Conservation (phyloP, 2,329 filamentous ascomycete species). For the Verticillium dahliae region DNA sequence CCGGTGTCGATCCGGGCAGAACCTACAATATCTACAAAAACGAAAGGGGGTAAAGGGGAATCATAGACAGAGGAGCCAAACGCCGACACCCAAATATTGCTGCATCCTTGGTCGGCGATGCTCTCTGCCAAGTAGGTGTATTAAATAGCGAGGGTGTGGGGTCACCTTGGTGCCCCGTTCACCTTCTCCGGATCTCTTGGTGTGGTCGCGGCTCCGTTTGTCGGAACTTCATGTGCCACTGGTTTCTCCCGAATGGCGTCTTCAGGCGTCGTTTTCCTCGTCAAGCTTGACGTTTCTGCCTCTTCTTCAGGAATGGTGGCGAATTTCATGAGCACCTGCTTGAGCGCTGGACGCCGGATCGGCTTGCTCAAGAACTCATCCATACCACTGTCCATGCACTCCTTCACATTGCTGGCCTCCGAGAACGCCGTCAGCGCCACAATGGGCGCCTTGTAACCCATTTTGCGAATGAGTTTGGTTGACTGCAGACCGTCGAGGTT, state of each 20-base stretch:
- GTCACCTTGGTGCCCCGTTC: neutral
- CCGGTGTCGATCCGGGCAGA: neutral
- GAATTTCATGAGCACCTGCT: constrained; percentile 80
- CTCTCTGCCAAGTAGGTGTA: neutral
- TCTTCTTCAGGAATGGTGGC: constrained; percentile 78
- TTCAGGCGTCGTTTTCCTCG: constrained; percentile 22
- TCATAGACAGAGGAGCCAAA: neutral
- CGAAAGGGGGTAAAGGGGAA: neutral
- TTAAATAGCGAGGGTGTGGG: neutral
- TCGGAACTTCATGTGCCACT: constrained; percentile 11
- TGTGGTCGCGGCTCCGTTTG: neutral
- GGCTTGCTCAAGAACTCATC: constrained; percentile 76
- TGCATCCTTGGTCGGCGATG: neutral
- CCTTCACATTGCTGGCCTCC: constrained; percentile 81
- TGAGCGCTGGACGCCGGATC: constrained; percentile 76
- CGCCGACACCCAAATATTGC: neutral
- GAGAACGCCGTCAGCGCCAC: constrained; percentile 87
- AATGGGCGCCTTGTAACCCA: constrained; percentile 83
- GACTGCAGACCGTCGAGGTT: constrained; percentile 86
- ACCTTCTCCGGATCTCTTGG: neutral
- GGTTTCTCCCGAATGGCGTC: neutral
- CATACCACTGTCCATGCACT: constrained; percentile 86
- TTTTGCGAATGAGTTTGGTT: constrained; percentile 75
- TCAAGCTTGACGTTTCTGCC: constrained; percentile 34
- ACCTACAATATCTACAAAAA: neutral